These are phyloP conservation scores for Hebeloma cylindrosporum DNA, from an alignment of 768 basidiomycete species.

Conservation along the genomic window DNA sequence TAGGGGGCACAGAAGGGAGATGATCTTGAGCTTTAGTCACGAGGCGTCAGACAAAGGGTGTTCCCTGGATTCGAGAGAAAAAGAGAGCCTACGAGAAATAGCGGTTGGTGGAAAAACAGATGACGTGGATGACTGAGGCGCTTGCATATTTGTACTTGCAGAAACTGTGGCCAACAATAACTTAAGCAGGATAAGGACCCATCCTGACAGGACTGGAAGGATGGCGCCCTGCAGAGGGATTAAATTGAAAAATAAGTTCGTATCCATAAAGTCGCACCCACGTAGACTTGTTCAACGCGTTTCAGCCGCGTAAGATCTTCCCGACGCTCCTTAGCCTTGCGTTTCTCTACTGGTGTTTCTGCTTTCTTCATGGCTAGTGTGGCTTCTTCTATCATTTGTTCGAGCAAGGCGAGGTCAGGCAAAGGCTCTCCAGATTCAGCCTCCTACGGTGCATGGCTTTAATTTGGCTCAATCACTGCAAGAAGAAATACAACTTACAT, in stretches of 20 bases:
- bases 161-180: slow-evolving; percentile 91
- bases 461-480: slow-evolving; percentile 1
- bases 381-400: slow-evolving; percentile 73
- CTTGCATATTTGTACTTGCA: slow-evolving; percentile 63
- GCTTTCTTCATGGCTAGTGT: slow-evolving; percentile 50
- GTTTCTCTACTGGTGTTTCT: slow-evolving; percentile 49
- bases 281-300: slow-evolving; percentile 92
- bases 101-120: slow-evolving; percentile 73
- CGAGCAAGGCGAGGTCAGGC: slow-evolving; percentile 69
- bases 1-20: slow-evolving; percentile 63
- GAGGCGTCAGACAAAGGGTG: not conserved
- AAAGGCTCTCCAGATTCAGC: slow-evolving; percentile 61
- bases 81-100: slow-evolving; percentile 52
- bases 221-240: slow-evolving; percentile 61
- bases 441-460: slow-evolving; percentile 40
- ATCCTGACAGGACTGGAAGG: slow-evolving; percentile 81
- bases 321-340: slow-evolving; percentile 64
- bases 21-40: slow-evolving; percentile 62
- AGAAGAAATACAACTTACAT: slow-evolving; percentile 29
- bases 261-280: slow-evolving; percentile 36
- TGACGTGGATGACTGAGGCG: slow-evolving; percentile 66
- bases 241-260: not conserved
- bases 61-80: not conserved
- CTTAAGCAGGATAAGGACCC: slow-evolving; percentile 93
- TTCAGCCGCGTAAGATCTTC: slow-evolving; percentile 86